These are phyloP conservation scores for Apiospora koreana DNA, from an alignment of 2,329 filamentous ascomycete species.

Conservation along the genomic window DNA sequence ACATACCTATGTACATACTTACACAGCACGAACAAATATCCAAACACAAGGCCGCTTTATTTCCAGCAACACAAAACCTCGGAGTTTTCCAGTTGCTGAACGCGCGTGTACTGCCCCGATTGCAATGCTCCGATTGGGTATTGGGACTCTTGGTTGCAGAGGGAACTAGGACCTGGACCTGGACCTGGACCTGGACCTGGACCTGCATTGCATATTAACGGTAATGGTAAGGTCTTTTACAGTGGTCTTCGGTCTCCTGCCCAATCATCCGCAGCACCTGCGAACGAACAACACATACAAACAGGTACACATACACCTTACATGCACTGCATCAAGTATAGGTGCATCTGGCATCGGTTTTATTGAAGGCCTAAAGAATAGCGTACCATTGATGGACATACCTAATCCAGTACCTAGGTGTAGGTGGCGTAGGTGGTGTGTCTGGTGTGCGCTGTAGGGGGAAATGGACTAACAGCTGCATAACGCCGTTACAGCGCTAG, in stretches of 20 bases:
- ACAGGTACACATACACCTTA: not conserved
- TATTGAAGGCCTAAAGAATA: not conserved
- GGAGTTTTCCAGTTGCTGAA: not conserved
- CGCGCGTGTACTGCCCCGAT: constrained; percentile 1
- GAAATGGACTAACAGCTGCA: not conserved
- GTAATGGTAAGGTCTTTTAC: not conserved
- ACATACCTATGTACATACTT: not conserved
- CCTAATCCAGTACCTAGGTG: not conserved
- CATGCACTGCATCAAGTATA: not conserved
- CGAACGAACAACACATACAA: not conserved
- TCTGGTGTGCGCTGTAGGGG: not conserved
- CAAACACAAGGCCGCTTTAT: not conserved
- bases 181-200: not conserved
- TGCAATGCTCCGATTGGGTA: not conserved
- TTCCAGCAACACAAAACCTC: not conserved
- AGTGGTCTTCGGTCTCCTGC: not conserved
- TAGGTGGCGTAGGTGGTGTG: not conserved
- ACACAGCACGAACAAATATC: not conserved
- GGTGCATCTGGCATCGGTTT: not conserved
- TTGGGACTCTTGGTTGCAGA: not conserved
- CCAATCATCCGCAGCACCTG: not conserved
- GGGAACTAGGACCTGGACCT: not conserved
- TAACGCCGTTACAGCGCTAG: constrained; percentile 8
- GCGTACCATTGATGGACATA: not conserved
- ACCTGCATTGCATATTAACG: constrained; percentile 2